Evolutionary conservation across 2,329 filamentous ascomycete genomes (phyloP).

Genomic region (Epichloe uncinata): DNA sequence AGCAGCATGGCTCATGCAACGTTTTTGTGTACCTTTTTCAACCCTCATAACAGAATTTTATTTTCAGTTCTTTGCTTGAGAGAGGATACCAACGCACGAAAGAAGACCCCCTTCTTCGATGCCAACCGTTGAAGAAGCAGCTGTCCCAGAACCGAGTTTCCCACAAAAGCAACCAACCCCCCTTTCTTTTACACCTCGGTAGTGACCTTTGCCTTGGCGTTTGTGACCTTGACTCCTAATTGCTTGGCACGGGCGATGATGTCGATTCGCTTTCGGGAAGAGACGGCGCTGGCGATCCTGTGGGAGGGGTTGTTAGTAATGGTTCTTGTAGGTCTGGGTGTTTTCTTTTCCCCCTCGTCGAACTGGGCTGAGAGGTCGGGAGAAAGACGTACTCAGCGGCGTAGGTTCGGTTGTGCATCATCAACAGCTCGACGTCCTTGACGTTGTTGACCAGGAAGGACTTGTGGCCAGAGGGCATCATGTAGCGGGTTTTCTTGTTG

Average conservation of each 20-base stretch:
- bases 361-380: too few relatives aligned
- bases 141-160: constrained; percentile 2
- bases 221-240: constrained; percentile 98
- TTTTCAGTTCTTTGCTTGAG: background rate
- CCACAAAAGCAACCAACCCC: background rate
- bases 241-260: constrained; percentile 97
- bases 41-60: background rate
- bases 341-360: too few relatives aligned
- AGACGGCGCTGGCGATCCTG: constrained; percentile 96
- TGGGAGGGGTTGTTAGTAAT: constrained; percentile 2
- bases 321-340: too few relatives aligned
- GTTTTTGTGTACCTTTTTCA: background rate
- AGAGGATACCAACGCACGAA: constrained; percentile 1
- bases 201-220: constrained; percentile 97
- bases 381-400: constrained; percentile 79
- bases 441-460: constrained; percentile 98
- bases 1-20: too few relatives aligned
- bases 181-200: constrained; percentile 61
- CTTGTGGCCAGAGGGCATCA: constrained; percentile 99
- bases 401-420: constrained; percentile 99
- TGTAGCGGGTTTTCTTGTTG: constrained; percentile 99
- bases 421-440: constrained; percentile 88
- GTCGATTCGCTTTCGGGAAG: constrained; percentile 95
- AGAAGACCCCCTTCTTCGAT: constrained; percentile 5
- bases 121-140: constrained; percentile 6